Percentiles rank a stretch among this genome's conserved stretches.
Conservation (phyloP, 2,329 filamentous ascomycete genomes). For the Talaromyces sp. region DNA sequence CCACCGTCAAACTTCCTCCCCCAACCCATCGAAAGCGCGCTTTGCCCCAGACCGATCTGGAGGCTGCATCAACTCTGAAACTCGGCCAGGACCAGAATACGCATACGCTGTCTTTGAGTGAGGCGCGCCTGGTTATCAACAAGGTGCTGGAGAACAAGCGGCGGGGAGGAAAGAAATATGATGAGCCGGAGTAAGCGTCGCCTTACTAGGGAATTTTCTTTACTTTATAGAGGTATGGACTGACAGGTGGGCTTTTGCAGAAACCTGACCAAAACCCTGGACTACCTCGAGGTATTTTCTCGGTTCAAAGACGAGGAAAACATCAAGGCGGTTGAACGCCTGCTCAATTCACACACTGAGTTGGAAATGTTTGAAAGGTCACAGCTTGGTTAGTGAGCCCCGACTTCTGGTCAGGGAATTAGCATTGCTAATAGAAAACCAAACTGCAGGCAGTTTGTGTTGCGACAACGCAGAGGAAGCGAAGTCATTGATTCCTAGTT, state of each 20-base stretch:
- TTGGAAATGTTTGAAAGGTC: conserved; percentile 90
- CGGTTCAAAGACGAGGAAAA: conserved; percentile 95
- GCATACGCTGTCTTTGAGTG: conserved; percentile 84
- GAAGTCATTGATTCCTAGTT: conserved; percentile 86
- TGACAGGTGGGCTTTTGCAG: conserved; percentile 15
- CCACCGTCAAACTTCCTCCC: conserved; percentile 28
- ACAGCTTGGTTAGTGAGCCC: conserved; percentile 62
- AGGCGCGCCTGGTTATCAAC: conserved; percentile 87
- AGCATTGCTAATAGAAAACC: background rate
- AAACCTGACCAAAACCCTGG: conserved; percentile 79
- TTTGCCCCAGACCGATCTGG: conserved; percentile 61
- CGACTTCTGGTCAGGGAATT: background rate
- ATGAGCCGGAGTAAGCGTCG: conserved; percentile 67
- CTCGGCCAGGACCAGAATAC: conserved; percentile 93
- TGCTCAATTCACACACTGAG: conserved; percentile 69
- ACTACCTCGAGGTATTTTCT: conserved; percentile 90
- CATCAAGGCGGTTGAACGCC: conserved; percentile 85
- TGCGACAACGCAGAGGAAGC: conserved; percentile 92
- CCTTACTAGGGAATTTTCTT: background rate
- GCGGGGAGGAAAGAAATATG: conserved; percentile 73
- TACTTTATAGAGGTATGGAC: background rate
- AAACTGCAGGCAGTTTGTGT: conserved; percentile 69
- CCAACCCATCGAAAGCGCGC: conserved; percentile 37
- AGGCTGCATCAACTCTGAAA: conserved; percentile 73
- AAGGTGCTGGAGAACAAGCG: conserved; percentile 77